A percentile compares a stretch with the other conserved stretches of the same genome.
phyloP scores from a whole-genome alignment of 2,329 filamentous ascomycete genomes.

The Ophiostoma quercus region DNA sequence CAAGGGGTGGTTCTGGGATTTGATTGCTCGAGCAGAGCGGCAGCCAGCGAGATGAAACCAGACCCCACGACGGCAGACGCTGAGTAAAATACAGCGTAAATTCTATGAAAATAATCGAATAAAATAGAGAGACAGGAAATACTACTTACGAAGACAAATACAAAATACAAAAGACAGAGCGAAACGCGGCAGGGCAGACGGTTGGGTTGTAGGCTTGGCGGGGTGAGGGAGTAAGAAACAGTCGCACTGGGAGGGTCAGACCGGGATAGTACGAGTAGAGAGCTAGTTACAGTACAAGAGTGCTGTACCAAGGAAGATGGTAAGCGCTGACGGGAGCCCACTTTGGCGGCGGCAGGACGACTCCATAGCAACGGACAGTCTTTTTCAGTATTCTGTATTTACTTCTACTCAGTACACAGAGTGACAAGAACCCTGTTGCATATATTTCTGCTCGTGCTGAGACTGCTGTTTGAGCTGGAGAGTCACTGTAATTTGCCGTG shows the following conservation, averaged over 20 bases:
- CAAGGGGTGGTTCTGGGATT: neutral
- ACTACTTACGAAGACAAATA: no score
- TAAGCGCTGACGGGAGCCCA: conserved; percentile 21
- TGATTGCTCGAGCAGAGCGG: neutral
- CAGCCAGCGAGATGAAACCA: neutral
- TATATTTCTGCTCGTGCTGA: neutral
- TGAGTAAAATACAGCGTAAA: neutral
- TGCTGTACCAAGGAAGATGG: neutral
- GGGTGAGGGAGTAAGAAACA: conserved; percentile 12
- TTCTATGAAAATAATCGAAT: neutral
- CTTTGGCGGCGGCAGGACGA: conserved; percentile 21
- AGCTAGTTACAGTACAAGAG: neutral
- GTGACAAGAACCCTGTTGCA: neutral
- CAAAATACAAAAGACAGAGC: neutral
- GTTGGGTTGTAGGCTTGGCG: conserved; percentile 4
- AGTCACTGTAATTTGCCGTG: neutral
- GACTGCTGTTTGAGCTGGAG: neutral
- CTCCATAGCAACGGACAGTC: conserved; percentile 21
- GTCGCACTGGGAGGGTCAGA: conserved; percentile 1
- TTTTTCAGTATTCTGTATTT: neutral
- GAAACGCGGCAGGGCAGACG: neutral
- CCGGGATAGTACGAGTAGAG: neutral
- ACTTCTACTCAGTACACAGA: neutral
- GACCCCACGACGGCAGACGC: neutral
- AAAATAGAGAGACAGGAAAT: neutral